These are phyloP conservation scores for Gillenia trifoliata DNA, from an alignment of 306 rosid species.

Conservation along the genomic window DNA sequence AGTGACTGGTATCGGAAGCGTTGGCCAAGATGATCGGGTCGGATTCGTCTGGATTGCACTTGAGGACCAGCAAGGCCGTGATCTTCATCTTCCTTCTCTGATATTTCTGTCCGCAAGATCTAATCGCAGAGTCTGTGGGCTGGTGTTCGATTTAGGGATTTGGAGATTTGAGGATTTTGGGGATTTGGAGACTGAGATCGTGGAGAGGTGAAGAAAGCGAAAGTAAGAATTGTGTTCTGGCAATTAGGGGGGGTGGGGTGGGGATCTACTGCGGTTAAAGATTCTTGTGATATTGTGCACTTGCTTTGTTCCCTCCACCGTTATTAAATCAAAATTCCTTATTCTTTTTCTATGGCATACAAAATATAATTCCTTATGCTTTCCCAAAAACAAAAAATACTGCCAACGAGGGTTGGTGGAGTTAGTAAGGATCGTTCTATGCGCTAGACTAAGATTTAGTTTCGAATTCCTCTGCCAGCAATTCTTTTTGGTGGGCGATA, in stretches of 20 bases:
- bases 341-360: too few species aligned
- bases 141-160: background rate
- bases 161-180: background rate
- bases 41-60: constrained; percentile 81
- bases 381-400: too few species aligned
- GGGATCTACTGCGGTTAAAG: background rate
- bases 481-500: too few species aligned
- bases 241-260: background rate
- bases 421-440: too few species aligned
- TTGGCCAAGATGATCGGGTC: constrained; percentile 72
- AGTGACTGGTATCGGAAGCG: constrained; percentile 71
- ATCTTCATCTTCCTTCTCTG: constrained; percentile 60
- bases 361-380: too few species aligned
- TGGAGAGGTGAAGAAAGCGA: background rate
- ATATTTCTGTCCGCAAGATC: background rate
- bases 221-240: background rate
- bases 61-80: constrained; percentile 80
- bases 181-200: background rate
- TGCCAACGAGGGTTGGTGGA: too few species aligned
- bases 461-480: too few species aligned
- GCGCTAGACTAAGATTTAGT: too few species aligned
- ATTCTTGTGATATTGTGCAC: background rate
- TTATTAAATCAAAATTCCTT: too few species aligned
- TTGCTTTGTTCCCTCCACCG: background rate
- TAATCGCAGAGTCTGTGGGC: background rate